A percentile compares a stretch with the other conserved stretches of the same genome.
Evolutionary conservation across 108 stramenopile genomes (phyloP).

Genomic region (Conticribra weissflogii): DNA sequence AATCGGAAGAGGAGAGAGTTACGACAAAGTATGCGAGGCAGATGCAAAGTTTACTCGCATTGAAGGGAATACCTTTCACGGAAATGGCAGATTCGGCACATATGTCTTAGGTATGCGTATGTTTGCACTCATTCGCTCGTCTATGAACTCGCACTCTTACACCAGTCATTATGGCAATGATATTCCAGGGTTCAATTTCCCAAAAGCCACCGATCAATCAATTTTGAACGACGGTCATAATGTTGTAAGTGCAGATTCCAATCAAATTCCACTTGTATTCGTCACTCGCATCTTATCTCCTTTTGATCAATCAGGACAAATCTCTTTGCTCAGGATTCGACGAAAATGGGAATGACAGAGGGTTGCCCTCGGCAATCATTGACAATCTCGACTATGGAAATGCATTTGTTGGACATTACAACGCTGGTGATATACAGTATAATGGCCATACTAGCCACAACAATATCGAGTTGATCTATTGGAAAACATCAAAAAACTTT

Average conservation of each 20-base stretch:
- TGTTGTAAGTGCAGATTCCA: no score
- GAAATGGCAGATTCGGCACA: constrained; percentile 20
- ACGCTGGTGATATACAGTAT: constrained; percentile 54
- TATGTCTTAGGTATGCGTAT: constrained; percentile 54
- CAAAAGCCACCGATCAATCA: constrained; percentile 59
- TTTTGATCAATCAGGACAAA: no score
- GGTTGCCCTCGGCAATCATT: constrained; percentile 42
- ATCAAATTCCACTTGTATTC: no score
- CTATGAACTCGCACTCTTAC: neutral
- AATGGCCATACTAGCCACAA: constrained; percentile 43
- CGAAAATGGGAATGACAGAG: constrained; percentile 45
- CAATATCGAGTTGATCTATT: constrained; percentile 59
- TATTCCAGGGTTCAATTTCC: constrained; percentile 34
- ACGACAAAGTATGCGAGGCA: neutral
- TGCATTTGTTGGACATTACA: constrained; percentile 69
- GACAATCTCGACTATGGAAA: constrained; percentile 65
- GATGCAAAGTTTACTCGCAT: neutral
- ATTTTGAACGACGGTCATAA: constrained; percentile 50
- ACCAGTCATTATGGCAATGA: neutral
- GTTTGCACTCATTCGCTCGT: constrained; percentile 44
- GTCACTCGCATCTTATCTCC: no score
- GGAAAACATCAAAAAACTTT: constrained; percentile 72
- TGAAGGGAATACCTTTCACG: neutral
- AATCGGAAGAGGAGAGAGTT: constrained; percentile 41
- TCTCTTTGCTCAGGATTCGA: constrained; percentile 50